Base-by-base conservation (phyloP, 257 asterid genomes). In the Pogostemon cablin region DNA sequence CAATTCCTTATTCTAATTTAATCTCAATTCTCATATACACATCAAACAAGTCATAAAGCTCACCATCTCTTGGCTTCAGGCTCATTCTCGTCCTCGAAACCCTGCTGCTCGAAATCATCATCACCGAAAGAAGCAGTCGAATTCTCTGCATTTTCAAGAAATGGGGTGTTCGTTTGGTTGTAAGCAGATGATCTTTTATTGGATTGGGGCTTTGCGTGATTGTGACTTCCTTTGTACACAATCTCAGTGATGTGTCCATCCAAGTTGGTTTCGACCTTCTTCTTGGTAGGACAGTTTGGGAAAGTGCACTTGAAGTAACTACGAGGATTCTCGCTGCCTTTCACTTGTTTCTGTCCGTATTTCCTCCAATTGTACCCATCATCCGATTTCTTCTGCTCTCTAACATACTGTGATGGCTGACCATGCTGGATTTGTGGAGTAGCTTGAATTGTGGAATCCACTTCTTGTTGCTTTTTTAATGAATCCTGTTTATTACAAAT, bases 281-380 rank as follows among this genome's bases (percentile, higher is more conserved):
- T 93, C 84, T 90, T 93, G 0, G 97, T 90, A 1, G 96, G 92
- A 44, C 97, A 93, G 59, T 77, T 87, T 1, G 90, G 90, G 77
- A 50, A 81, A 1, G 95, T 93, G 77, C 98, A 91, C 85, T 91
- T 91, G 86, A 82, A 91, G 63, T 91, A 91, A 58, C 97, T 91
- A 0, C 95, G 84, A 60, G 97, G 97, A 74, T 91, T 91, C 57
- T 91, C 93, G 64, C 98, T 91, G 7, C 98, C 96, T 70, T 87
- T 91, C 2, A 87, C 95, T 37, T 86, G 93, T 40, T 92, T 92
- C 53, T 92, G 93, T 4, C 98, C 98, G 15, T 92, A 91, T n/a
- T 91, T 91, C n/a, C 96, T 82, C 97, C 97, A 91, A 47, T 84
- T 87, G 80, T 91, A 91, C 3, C 97, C 97, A 32, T 91, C 97